Evolutionary conservation across 1,139 yeast genomes (phyloP).

Genomic region (Taiozyma onychis): DNA sequence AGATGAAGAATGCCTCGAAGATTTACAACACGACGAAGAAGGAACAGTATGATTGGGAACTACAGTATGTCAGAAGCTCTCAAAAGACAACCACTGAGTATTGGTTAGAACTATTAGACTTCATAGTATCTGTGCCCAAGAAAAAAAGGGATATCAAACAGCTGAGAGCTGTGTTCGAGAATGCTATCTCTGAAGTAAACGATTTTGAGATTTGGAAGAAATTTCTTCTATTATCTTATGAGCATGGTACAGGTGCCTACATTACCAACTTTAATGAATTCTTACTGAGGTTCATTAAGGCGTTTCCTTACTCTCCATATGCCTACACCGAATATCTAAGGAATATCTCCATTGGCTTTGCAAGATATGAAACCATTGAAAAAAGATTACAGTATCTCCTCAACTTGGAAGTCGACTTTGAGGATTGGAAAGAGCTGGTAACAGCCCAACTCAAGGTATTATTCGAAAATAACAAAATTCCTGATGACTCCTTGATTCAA

Average conservation of each 20-base stretch:
- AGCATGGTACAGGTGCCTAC: not conserved
- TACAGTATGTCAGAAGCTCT: slow-evolving; percentile 28
- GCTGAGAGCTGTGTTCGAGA: slow-evolving; percentile 6
- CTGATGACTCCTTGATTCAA: not conserved
- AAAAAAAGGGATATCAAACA: slow-evolving; percentile 5
- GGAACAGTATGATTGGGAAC: slow-evolving; percentile 24
- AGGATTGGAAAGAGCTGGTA: slow-evolving; percentile 6
- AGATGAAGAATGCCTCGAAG: slow-evolving; percentile 31
- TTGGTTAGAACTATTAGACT: slow-evolving; percentile 34
- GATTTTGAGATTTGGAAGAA: slow-evolving; percentile 6
- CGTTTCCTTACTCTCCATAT: slow-evolving; percentile 1
- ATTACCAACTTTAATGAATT: not conserved
- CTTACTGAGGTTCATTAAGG: slow-evolving; percentile 3
- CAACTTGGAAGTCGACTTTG: not conserved
- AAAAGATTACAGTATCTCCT: slow-evolving; percentile 1
- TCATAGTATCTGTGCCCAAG: slow-evolving; percentile 4
- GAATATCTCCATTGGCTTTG: not conserved
- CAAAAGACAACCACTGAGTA: slow-evolving; percentile 17
- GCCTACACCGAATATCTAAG: slow-evolving; percentile 6
- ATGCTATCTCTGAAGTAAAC: slow-evolving; percentile 4
- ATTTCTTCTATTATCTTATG: slow-evolving; percentile 4
- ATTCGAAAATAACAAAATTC: not conserved
- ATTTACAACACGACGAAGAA: slow-evolving; percentile 27
- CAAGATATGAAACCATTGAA: not conserved
- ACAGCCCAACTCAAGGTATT: slow-evolving; percentile 1